Evolutionary conservation across 1,284 basidiomycete genomes (phyloP).

Genomic region (Ganoderma lingzhi): DNA sequence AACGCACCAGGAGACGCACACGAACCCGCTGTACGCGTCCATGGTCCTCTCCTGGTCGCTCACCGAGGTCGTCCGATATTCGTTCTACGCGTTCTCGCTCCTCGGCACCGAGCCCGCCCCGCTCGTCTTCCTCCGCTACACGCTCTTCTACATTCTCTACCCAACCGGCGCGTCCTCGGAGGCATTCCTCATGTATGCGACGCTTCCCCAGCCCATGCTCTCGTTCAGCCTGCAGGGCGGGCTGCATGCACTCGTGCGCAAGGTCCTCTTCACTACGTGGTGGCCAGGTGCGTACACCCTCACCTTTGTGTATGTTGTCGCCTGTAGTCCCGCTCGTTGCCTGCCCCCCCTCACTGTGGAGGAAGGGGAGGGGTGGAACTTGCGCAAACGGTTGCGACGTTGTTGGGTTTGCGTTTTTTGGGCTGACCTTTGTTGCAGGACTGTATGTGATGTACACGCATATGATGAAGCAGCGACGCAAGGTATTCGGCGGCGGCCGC

Average conservation of each 20-base stretch:
- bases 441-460: constrained; percentile 90
- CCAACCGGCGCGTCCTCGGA: constrained; percentile 93
- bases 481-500: constrained; percentile 65
- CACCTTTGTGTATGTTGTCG: too few species aligned
- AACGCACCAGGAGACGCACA: constrained; percentile 60
- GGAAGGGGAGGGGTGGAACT: too few species aligned
- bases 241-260: constrained; percentile 63
- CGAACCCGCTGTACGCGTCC: constrained; percentile 85
- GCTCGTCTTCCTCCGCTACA: constrained; percentile 83
- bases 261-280: constrained; percentile 82
- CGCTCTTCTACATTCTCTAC: constrained; percentile 93
- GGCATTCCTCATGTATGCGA: constrained; percentile 84
- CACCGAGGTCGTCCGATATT: constrained; percentile 93
- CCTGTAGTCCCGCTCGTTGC: too few species aligned
- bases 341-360: too few species aligned
- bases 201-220: constrained; percentile 56
- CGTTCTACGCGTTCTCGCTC: constrained; percentile 86
- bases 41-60: constrained; percentile 96
- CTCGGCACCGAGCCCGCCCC: constrained; percentile 56
- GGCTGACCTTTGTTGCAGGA: constrained; percentile 51
- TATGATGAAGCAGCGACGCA: constrained; percentile 88
- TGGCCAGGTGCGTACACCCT: constrained; percentile 81
- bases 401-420: background rate
- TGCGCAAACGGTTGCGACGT: background rate
- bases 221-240: constrained; percentile 39